Evolutionary conservation across 495 filamentous ascomycete genomes (phyloP).

Genomic region (Neurospora sp.): DNA sequence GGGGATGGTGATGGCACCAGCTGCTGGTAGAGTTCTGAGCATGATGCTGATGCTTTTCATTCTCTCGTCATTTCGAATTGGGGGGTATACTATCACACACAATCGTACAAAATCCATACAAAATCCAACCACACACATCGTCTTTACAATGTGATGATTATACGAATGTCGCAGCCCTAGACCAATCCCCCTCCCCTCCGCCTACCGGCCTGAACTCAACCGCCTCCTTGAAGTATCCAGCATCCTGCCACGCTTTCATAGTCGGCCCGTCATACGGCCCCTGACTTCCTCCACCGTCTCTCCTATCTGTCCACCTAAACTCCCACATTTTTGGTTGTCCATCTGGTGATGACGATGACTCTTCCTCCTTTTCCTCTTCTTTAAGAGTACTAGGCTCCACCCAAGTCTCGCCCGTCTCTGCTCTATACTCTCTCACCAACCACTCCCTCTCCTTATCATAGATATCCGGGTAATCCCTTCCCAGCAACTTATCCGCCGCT

Average conservation of each 20-base stretch:
- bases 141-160: constrained; percentile 18
- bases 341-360: background rate
- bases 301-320: constrained; percentile 79
- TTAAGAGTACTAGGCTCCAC: constrained; percentile 38
- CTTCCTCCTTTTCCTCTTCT: constrained; percentile 13
- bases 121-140: background rate
- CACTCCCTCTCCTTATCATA: constrained; percentile 85
- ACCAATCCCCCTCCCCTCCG: constrained; percentile 48
- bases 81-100: background rate
- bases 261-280: constrained; percentile 75
- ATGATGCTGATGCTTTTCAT: background rate
- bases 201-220: constrained; percentile 71
- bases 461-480: constrained; percentile 70
- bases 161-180: constrained; percentile 48
- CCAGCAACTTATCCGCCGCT: constrained; percentile 75
- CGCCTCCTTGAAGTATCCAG: constrained; percentile 89
- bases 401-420: constrained; percentile 89
- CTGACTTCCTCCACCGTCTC: constrained; percentile 70
- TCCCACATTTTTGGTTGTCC: constrained; percentile 59
- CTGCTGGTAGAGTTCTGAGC: background rate
- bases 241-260: constrained; percentile 81
- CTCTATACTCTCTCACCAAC: constrained; percentile 68
- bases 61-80: background rate
- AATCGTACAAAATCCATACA: background rate
- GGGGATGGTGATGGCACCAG: background rate